Evolutionary conservation across 768 basidiomycete species (phyloP).

Genomic region (Postia placenta): DNA sequence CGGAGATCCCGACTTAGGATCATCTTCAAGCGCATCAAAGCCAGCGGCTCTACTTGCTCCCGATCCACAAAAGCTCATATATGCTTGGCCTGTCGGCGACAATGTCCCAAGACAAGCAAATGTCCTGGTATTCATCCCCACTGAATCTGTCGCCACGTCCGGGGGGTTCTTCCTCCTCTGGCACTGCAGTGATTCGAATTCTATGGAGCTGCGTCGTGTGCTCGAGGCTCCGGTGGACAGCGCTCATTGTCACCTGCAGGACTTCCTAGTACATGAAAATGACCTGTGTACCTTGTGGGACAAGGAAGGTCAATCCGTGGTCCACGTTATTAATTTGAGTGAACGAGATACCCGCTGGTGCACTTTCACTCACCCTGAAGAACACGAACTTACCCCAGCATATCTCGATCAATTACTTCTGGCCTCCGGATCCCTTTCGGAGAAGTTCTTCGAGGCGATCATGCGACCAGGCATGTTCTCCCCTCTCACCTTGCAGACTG

Average conservation of each 20-base stretch:
- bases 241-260: constrained; percentile 68
- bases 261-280: constrained; percentile 52
- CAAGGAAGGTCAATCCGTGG: constrained; percentile 65
- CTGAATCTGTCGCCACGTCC: constrained; percentile 51
- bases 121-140: constrained; percentile 69
- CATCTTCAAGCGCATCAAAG: constrained; percentile 26
- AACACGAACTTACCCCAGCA: constrained; percentile 75
- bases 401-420: constrained; percentile 82
- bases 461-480: constrained; percentile 90
- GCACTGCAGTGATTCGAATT: constrained; percentile 39
- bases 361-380: constrained; percentile 53
- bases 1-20: constrained; percentile 25
- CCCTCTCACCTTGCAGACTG: constrained; percentile 68
- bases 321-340: constrained; percentile 39
- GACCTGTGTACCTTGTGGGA: constrained; percentile 74
- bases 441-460: constrained; percentile 76
- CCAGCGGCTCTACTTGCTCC: constrained; percentile 48
- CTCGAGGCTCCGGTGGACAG: constrained; percentile 58
- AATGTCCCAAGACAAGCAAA: constrained; percentile 31
- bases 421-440: constrained; percentile 62
- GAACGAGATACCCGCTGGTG: constrained; percentile 40
- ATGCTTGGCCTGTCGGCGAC: constrained; percentile 50
- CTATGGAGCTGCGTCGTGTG: constrained; percentile 48
- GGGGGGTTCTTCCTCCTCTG: constrained; percentile 80
- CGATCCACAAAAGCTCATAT: constrained; percentile 59